Evolutionary conservation across 2,329 filamentous ascomycete species (phyloP), one percentile per base, ranked within the genome.

Genomic region (Ophiostoma sp.): DNA sequence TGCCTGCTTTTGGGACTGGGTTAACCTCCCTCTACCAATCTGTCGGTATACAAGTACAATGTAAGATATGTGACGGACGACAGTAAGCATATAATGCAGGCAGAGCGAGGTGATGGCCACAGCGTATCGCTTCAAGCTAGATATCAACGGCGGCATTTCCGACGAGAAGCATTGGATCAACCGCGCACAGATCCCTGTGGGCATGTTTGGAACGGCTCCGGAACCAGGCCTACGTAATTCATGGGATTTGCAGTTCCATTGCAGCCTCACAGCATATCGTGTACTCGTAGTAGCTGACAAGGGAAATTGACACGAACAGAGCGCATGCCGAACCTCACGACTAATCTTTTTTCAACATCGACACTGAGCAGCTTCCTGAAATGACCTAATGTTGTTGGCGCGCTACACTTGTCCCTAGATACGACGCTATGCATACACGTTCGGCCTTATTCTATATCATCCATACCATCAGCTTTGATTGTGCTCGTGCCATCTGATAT

Each of bases 211-310:
- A 60, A 38, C 55, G 38, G 27, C 55, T 60, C 27, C 6, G 27
- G 55, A 60, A 60, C 55, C 11, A 60, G 49, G 55, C 55, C 55
- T 60, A 60, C 55, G 55, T 60, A 16, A 60, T 38, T 11, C 8
- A 36, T 38, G 55, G 27, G 55, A 38, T 60, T 38, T 60, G 27
- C 55, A 60, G 55, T 60, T 60, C 27, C 55, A 40, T 38, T 60
- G 55, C 49, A 55, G 49, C 27, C 27, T 27, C 27, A 55, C n/a
- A 5, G 49, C 18, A 27, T 36, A 2, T 27, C 27, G 27, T 27
- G 27, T n/a, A n/a, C n/a, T n/a, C n/a, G n/a, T 27, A 27, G 27
- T 27, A 27, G 27, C 27, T 27, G 27, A 27, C 27, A 27, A 27
- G 27, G 27, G 27, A 27, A 27, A 27, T 27, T 27, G 27, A 27